Percentiles rank a stretch among this genome's conserved stretches.
Evolutionary conservation across 441 rosid species (phyloP).

Genomic region (Metrosideros polymorpha): DNA sequence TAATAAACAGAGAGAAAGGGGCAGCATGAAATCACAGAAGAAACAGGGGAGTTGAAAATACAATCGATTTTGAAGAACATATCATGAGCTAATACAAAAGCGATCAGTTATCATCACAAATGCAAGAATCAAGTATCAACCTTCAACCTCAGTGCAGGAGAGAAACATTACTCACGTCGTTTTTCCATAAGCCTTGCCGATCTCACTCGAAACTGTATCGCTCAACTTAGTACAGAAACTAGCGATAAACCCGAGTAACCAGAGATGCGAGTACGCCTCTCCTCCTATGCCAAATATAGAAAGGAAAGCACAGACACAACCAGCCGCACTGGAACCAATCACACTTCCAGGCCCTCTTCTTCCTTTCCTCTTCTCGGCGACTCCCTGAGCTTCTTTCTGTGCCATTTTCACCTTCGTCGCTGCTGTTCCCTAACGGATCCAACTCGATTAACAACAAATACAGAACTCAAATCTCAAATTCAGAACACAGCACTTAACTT

Average conservation of each 20-base stretch:
- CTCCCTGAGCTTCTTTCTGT: constrained; percentile 90
- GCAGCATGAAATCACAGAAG: not conserved
- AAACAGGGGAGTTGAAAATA: not conserved
- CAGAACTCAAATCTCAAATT: not conserved
- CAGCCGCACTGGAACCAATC: constrained; percentile 95
- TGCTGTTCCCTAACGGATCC: constrained; percentile 64
- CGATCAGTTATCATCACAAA: not conserved
- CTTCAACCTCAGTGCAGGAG: not conserved
- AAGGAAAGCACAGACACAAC: constrained; percentile 77
- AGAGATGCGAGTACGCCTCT: constrained; percentile 41
- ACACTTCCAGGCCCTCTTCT: constrained; percentile 94
- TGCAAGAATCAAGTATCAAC: not conserved
- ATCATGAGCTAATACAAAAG: not conserved
- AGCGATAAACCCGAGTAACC: constrained; percentile 79
- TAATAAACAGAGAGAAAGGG: not conserved
- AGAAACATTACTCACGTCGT: constrained; percentile 57
- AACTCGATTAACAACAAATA: not conserved
- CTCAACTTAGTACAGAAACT: constrained; percentile 95
- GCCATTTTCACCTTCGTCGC: constrained; percentile 96
- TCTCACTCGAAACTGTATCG: constrained; percentile 88
- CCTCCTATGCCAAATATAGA: constrained; percentile 63
- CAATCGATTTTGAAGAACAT: not conserved
- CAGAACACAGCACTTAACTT: not conserved
- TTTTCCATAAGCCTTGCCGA: constrained; percentile 93
- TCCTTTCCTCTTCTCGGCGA: constrained; percentile 90